Base-by-base conservation (phyloP, 2,329 filamentous ascomycete species). In the Trichoderma cornu-damae region DNA sequence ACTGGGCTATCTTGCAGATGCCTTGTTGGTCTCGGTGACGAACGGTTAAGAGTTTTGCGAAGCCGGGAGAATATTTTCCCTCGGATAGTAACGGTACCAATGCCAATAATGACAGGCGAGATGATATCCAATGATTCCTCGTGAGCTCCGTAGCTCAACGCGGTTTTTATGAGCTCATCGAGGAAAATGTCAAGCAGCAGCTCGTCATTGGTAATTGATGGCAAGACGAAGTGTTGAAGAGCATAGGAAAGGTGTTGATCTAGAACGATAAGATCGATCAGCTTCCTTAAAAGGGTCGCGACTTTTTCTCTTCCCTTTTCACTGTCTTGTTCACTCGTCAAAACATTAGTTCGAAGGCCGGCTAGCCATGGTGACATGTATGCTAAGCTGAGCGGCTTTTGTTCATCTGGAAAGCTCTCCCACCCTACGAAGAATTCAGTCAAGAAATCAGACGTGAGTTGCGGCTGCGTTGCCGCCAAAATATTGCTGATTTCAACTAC, bases 361-460 rank as follows among this genome's bases (percentile, higher is more conserved):
- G 80, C 76, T 35, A 88, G 73, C 85, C 85, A 88, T 2, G 85
- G 85, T 5, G 84, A 82, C 81, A 88, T 86, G 66, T 88, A 88
- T 5, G 84, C 80, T 28, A 88, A 74, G 62, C 84, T 86, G 22
- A 88, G 67, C 1, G 84, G 82, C 62, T 85, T 83, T 65, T 88
- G 85, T 57, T 86, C 81, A 32, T 85, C 81, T 1, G 82, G 79
- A 63, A 87, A 85, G 64, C 84, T 86, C 62, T 86, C 84, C 85
- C 85, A 88, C 16, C 85, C 83, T 22, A 87, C 83, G 59, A 88
- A 88, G 66, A 88, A 88, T 64, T 88, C 85, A n/a, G 85, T 87
- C 37, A 88, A 66, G 64, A 88, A 88, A 64, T 88, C 85, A 6
- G 79, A 80, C 0, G 85, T 88, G 6, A 88, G 75, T 63, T 87